Percentiles rank a stretch among this genome's conserved stretches.
phyloP scores from a whole-genome alignment of 106 monocot species.

The Narthecium ossifragum region DNA sequence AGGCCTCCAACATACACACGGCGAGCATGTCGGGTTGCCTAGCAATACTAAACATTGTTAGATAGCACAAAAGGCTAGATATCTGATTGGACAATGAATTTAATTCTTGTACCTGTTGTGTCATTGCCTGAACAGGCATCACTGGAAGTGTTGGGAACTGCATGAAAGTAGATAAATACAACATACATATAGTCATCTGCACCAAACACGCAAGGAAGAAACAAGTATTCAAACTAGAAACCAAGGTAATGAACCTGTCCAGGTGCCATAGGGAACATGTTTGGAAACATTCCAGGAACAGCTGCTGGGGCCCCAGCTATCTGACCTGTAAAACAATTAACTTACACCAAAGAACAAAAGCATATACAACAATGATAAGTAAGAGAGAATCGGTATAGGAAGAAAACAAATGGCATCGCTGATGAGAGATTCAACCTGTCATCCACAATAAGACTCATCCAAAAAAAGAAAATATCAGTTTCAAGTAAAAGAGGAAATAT shows the following conservation, averaged over 20 bases:
- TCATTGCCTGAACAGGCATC: constrained; percentile 61
- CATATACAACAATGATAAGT: constrained; percentile 14
- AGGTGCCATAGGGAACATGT: constrained; percentile 44
- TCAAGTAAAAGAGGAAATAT: constrained; percentile 31
- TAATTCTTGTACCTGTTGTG: constrained; percentile 36
- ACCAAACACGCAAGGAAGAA: not conserved
- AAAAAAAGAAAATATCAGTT: constrained; percentile 25
- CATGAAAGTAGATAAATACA: not conserved
- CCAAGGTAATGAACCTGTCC: constrained; percentile 46
- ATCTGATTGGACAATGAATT: no score
- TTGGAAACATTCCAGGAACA: constrained; percentile 77
- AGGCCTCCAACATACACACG: constrained; percentile 98
- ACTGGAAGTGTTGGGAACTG: constrained; percentile 43
- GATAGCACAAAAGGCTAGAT: no score
- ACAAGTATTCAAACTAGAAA: not conserved
- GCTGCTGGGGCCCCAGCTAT: constrained; percentile 50
- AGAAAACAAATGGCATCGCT: constrained; percentile 12
- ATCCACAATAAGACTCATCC: constrained; percentile 18
- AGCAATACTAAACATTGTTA: constrained; percentile 1
- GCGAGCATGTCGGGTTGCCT: constrained; percentile 97
- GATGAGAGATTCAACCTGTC: constrained; percentile 16
- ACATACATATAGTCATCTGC: not conserved
- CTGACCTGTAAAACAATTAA: constrained; percentile 62
- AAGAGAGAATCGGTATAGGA: constrained; percentile 18
- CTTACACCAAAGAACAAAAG: constrained; percentile 22